Evolutionary conservation across 352 stramenopile genomes (phyloP), one percentile per base, ranked within the genome.

Genomic region (Pythium myriotylum): DNA sequence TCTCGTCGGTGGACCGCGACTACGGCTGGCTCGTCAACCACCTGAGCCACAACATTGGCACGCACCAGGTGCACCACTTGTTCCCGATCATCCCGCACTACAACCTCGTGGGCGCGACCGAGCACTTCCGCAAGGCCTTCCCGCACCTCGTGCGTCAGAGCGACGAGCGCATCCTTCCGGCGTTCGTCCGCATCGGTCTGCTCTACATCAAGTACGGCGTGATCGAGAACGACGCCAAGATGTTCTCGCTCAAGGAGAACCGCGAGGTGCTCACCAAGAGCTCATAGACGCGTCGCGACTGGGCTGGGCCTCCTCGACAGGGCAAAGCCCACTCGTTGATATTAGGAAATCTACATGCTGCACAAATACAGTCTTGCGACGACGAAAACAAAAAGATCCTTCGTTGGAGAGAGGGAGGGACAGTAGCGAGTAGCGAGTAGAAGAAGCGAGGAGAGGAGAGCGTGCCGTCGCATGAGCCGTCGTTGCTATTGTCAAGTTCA

Each of bases 51-150:
- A 88, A 94, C 81, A 94, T 94, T 56, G 84, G 84, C 64, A 91
- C 83, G 68, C 85, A 94, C 74, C 82, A 92, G 71, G 73, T 92
- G 54, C 85, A 94, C 72, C 85, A 94, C 77, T 70, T 94, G 29
- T 94, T 94, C 74, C 81, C 85, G 45, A 94, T 91, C 68, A 94
- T 94, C 49, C 85, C 85, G 59, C 83, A 92, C 75, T 94, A 94
- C 77, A 91, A 91, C 57, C 73, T 94, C 52, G 70, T 81, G 14
- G 66, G 73, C 27, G 85, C 85, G 3, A 89, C 82, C 14, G 64
- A 51, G 14, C 74, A 86, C 51, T 92, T 94, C 61, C 70, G 71
- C 52, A 49, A 77, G 53, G 80, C 78, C 27, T 94, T 89, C 67
- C 84, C 84, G 24, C 73, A 92, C 58, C 81, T 94, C 37, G 84